Percentiles rank a stretch among this genome's conserved stretches.
phyloP scores from a whole-genome alignment of 2,329 filamentous ascomycete genomes.

The Trichoderma oligosporum region DNA sequence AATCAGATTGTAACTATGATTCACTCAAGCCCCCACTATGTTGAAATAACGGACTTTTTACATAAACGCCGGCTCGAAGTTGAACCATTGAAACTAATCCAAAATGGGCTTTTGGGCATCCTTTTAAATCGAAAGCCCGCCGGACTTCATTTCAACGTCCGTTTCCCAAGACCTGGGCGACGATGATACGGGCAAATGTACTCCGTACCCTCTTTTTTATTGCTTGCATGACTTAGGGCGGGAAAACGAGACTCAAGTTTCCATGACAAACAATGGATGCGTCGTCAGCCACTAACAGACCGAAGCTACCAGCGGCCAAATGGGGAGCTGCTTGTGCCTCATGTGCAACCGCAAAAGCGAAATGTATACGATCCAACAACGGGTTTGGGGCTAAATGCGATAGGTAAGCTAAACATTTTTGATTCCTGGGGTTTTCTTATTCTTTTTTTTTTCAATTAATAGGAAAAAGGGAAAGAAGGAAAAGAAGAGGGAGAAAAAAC shows the following conservation, averaged over 20 bases:
- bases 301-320: constrained; percentile 38
- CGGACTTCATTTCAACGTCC: constrained; percentile 19
- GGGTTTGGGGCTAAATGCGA: constrained; percentile 43
- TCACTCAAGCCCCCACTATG: constrained; percentile 6
- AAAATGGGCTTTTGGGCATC: background rate
- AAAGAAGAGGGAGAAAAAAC: background rate
- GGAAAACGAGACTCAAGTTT: background rate
- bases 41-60: constrained; percentile 19
- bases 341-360: constrained; percentile 49
- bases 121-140: constrained; percentile 20
- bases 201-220: constrained; percentile 16
- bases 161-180: background rate
- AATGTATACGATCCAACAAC: constrained; percentile 44
- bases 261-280: constrained; percentile 8
- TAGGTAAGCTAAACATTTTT: constrained; percentile 38
- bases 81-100: background rate
- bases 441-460: background rate
- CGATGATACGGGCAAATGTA: too few relatives aligned
- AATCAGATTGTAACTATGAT: too few relatives aligned
- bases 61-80: constrained; percentile 20
- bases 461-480: background rate
- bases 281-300: constrained; percentile 17
- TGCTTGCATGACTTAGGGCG: constrained; percentile 13
- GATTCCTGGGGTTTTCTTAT: too few relatives aligned
- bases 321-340: constrained; percentile 49